phyloP scores from a whole-genome alignment of 345 rosid genomes.

The Gossypium anomalum region DNA sequence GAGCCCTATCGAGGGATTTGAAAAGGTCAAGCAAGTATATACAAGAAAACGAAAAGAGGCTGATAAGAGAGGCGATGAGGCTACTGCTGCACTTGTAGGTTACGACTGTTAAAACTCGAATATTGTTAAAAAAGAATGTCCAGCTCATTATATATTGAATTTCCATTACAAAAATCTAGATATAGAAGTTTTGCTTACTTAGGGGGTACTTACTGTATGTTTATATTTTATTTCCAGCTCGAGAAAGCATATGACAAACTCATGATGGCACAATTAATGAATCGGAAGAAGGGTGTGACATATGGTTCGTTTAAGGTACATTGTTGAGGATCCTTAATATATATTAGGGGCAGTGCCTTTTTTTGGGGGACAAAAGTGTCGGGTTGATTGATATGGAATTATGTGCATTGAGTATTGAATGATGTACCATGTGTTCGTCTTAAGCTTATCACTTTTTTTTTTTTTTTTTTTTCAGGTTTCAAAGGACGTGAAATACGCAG shows the following conservation, averaged over 20 bases:
- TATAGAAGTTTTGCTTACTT: neutral
- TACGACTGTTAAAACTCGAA: constrained; percentile 8
- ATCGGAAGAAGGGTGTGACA: constrained; percentile 79
- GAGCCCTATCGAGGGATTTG: constrained; percentile 77
- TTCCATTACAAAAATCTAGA: neutral
- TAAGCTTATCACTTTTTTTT: constrained; percentile 17
- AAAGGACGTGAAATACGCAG: constrained; percentile 94
- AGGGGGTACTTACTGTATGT: constrained; percentile 13
- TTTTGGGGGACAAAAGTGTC: neutral
- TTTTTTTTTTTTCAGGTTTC: constrained; percentile 63
- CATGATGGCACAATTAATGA: constrained; percentile 77
- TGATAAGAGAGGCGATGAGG: constrained; percentile 71
- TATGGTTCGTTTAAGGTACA: constrained; percentile 75
- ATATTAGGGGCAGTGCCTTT: neutral
- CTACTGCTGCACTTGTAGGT: constrained; percentile 70
- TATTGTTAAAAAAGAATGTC: neutral
- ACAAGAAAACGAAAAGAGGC: constrained; percentile 79
- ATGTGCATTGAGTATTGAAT: neutral
- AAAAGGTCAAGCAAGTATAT: constrained; percentile 62
- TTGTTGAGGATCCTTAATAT: neutral
- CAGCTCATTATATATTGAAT: neutral
- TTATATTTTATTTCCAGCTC: constrained; percentile 43
- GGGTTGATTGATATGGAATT: neutral
- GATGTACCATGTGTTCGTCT: constrained; percentile 10
- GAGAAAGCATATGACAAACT: constrained; percentile 98